Percentiles rank a stretch among this genome's conserved stretches.
Conservation (phyloP, 2,329 filamentous ascomycete genomes). For the Aureobasidium melanogenum region DNA sequence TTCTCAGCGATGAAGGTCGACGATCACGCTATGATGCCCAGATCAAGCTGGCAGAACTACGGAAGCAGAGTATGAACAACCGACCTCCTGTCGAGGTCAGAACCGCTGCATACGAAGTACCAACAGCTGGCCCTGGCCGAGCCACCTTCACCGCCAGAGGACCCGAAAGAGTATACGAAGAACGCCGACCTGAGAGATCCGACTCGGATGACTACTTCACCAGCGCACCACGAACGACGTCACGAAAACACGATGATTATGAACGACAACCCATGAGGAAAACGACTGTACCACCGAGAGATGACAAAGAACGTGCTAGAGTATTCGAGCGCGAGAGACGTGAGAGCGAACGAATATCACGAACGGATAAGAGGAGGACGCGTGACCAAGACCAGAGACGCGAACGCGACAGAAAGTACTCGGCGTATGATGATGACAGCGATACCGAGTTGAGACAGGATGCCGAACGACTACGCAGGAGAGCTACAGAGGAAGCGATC, state of each 20-base stretch:
- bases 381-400: conserved; percentile 32
- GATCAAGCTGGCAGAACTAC: conserved; percentile 57
- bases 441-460: conserved; percentile 20
- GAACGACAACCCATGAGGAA: conserved; percentile 27
- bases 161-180: conserved; percentile 22
- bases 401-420: conserved; percentile 30
- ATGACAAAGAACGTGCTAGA: conserved; percentile 18
- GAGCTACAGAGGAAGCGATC: conserved; percentile 15
- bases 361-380: conserved; percentile 20
- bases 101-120: conserved; percentile 26
- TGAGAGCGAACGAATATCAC: conserved; percentile 25
- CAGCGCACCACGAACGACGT: conserved; percentile 23
- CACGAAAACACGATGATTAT: conserved; percentile 32
- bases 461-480: conserved; percentile 25
- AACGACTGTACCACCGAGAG: conserved; percentile 6
- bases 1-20: conserved; percentile 68
- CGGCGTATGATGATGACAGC: conserved; percentile 24
- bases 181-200: conserved; percentile 20
- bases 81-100: conserved; percentile 22
- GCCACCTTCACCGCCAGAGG: conserved; percentile 19
- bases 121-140: conserved; percentile 23
- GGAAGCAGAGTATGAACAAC: conserved; percentile 44
- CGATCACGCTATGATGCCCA: conserved; percentile 71
- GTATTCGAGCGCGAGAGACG: conserved; percentile 15
- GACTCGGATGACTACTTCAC: conserved; percentile 26